Conservation (phyloP, 306 rosid genomes). For the Ceratonia siliqua region DNA sequence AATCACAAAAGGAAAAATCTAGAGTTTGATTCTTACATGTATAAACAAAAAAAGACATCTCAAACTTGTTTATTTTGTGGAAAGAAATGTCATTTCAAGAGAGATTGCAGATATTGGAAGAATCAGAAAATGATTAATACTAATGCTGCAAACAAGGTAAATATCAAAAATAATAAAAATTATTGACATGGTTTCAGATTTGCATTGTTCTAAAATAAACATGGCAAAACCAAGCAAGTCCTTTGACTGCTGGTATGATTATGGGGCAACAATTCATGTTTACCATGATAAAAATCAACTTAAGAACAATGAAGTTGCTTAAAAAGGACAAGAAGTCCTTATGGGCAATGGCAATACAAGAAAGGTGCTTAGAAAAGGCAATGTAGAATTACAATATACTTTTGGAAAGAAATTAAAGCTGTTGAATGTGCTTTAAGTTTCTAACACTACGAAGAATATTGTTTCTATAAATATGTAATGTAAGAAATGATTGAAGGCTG, state of each 20-base stretch:
- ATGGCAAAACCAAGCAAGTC: not conserved
- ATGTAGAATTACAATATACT: not conserved
- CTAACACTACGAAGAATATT: not conserved
- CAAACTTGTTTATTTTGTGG: not conserved
- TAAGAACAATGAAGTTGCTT: not conserved
- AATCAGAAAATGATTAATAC: too few species aligned
- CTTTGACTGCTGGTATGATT: not conserved
- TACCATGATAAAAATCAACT: not conserved
- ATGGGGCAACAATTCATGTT: not conserved
- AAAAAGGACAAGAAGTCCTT: not conserved
- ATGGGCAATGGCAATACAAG: not conserved
- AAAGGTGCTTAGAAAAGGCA: not conserved
- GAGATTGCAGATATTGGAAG: not conserved
- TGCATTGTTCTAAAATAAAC: not conserved
- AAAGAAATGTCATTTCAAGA: not conserved
- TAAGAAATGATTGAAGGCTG: not conserved
- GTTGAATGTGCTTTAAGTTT: not conserved
- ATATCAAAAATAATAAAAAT: too few species aligned
- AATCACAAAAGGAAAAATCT: not conserved
- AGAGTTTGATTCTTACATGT: not conserved
- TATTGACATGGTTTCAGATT: too few species aligned
- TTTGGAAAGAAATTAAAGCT: not conserved
- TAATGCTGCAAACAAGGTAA: too few species aligned
- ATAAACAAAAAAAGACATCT: too few species aligned
- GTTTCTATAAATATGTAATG: not conserved